Conservation (phyloP, 805 yeast genomes). For the Torulaspora delbrueckii region DNA sequence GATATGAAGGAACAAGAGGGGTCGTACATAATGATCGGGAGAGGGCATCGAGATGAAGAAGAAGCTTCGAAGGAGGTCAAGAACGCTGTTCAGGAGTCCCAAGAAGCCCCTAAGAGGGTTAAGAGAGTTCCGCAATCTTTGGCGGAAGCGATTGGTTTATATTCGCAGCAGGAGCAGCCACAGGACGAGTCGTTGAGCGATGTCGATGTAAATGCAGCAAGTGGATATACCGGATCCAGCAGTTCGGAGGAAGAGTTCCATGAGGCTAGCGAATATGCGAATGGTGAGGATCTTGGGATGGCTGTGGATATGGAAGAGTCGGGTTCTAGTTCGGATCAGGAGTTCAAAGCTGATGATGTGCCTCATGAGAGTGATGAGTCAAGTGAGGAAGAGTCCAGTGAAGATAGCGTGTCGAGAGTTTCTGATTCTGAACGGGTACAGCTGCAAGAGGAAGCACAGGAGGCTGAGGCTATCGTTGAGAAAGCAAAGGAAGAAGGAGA, state of each 20-base stretch:
- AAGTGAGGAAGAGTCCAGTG: background rate
- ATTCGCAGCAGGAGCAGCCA: slow-evolving; percentile 12
- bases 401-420: slow-evolving; percentile 14
- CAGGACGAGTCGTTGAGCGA: slow-evolving; percentile 12
- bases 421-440: slow-evolving; percentile 33
- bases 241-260: slow-evolving; percentile 14
- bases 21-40: slow-evolving; percentile 43
- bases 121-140: slow-evolving; percentile 52
- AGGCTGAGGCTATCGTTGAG: slow-evolving; percentile 24
- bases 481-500: slow-evolving; percentile 22
- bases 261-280: slow-evolving; percentile 25
- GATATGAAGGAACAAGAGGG: slow-evolving; percentile 39
- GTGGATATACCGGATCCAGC: slow-evolving; percentile 2
- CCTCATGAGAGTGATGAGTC: slow-evolving; percentile 12
- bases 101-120: slow-evolving; percentile 44
- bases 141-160: slow-evolving; percentile 43
- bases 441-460: slow-evolving; percentile 23
- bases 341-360: slow-evolving; percentile 26
- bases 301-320: slow-evolving; percentile 24
- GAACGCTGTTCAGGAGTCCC: background rate
- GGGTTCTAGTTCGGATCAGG: slow-evolving; percentile 32
- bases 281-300: slow-evolving; percentile 31
- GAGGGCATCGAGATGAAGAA: slow-evolving; percentile 11
- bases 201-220: slow-evolving; percentile 10
- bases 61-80: slow-evolving; percentile 30